Percentiles rank a stretch among this genome's conserved stretches.
phyloP scores from a whole-genome alignment of 2,329 filamentous ascomycete species.

The Fusarium globosum region DNA sequence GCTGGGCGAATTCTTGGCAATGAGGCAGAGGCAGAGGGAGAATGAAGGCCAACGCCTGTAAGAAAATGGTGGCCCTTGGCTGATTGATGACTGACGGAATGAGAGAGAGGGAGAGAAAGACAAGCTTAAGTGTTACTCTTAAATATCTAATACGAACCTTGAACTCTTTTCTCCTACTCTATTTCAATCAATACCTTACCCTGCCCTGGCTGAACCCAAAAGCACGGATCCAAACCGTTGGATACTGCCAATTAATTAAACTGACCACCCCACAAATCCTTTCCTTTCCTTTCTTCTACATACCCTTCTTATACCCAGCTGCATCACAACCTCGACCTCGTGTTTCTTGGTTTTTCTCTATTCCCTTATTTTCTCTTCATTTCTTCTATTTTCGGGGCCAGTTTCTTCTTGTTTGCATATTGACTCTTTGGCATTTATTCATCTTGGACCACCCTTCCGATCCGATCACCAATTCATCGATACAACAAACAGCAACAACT shows the following conservation, averaged over 20 bases:
- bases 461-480: conserved; percentile 15
- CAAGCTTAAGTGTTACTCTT: neutral
- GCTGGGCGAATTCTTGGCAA: conserved; percentile 35
- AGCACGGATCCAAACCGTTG: conserved; percentile 21
- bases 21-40: conserved; percentile 3
- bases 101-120: neutral
- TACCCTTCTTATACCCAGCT: conserved; percentile 8
- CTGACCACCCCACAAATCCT: conserved; percentile 22
- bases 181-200: neutral
- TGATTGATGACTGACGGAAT: neutral
- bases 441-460: neutral
- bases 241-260: conserved; percentile 32
- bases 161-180: neutral
- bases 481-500: neutral
- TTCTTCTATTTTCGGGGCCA: conserved; percentile 13
- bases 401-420: conserved; percentile 4
- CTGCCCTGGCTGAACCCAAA: neutral
- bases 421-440: neutral
- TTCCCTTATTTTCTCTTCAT: neutral
- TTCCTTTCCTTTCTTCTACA: neutral
- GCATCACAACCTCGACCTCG: conserved; percentile 2
- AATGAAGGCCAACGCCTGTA: conserved; percentile 2
- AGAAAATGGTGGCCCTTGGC: conserved; percentile 26
- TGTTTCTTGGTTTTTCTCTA: conserved; percentile 9
- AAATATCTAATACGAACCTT: neutral